Evolutionary conservation across 1,139 yeast species (phyloP).

Genomic region (Yamadazyma sp.): DNA sequence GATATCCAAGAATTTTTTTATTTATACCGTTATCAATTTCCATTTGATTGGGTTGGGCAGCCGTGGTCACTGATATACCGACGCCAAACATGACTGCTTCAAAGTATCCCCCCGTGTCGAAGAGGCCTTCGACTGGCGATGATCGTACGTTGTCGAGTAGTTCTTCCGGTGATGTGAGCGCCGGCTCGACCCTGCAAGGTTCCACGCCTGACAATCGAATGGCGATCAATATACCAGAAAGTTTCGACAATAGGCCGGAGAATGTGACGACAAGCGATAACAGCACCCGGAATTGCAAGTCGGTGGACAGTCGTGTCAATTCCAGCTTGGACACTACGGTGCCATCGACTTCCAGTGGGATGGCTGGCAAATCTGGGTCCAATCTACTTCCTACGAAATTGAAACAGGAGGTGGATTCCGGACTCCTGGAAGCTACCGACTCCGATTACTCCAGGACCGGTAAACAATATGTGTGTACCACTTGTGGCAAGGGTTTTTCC

Average conservation of each 20-base stretch:
- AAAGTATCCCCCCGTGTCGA: too few relatives aligned
- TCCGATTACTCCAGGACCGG: background rate
- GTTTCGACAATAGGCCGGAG: background rate
- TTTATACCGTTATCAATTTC: too few relatives aligned
- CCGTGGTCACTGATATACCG: too few relatives aligned
- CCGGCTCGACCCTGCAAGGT: conserved; percentile 1
- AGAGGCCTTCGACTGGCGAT: too few relatives aligned
- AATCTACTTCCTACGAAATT: too few relatives aligned
- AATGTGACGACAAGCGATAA: background rate
- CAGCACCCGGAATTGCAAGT: background rate
- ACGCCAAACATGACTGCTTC: too few relatives aligned
- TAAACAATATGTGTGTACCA: conserved; percentile 48
- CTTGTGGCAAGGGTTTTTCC: conserved; percentile 63
- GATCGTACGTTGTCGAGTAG: conserved; percentile 3
- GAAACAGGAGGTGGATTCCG: background rate
- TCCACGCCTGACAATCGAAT: conserved; percentile 5
- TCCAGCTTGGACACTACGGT: too few relatives aligned
- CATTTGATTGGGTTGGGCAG: too few relatives aligned
- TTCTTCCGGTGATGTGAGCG: conserved; percentile 3
- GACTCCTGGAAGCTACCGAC: background rate
- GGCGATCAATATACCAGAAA: background rate
- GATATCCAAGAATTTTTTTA: too few relatives aligned
- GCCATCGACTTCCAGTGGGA: too few relatives aligned
- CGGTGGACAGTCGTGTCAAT: too few relatives aligned
- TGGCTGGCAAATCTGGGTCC: too few relatives aligned